These are phyloP conservation scores for Albatrellus sp. DNA, from an alignment of 1,284 basidiomycete genomes.

Conservation along the genomic window DNA sequence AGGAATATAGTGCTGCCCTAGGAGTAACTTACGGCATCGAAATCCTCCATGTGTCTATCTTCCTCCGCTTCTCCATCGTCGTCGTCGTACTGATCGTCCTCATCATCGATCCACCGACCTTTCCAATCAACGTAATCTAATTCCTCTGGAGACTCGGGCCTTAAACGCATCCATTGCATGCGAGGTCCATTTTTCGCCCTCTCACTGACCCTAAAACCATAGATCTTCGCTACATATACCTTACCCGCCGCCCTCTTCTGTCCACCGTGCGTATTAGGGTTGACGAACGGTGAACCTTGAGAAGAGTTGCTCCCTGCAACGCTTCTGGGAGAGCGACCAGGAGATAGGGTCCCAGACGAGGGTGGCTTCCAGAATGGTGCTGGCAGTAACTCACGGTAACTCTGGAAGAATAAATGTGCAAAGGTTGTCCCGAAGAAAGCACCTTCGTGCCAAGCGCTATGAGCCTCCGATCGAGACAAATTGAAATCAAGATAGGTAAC, in stretches of 20 bases:
- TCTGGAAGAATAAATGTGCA: constrained; percentile 94
- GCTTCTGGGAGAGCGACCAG: constrained; percentile 28
- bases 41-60: constrained; percentile 72
- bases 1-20: constrained; percentile 2
- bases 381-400: constrained; percentile 83
- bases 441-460: constrained; percentile 33
- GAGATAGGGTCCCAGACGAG: constrained; percentile 35
- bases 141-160: constrained; percentile 72
- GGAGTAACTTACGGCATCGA: constrained; percentile 50
- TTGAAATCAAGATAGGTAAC: constrained; percentile 1
- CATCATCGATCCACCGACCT: constrained; percentile 76
- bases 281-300: constrained; percentile 48
- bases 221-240: constrained; percentile 89
- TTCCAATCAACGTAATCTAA: constrained; percentile 80
- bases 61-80: constrained; percentile 47
- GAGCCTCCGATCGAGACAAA: not conserved
- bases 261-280: constrained; percentile 78
- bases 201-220: constrained; percentile 82
- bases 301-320: constrained; percentile 27
- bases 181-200: constrained; percentile 83
- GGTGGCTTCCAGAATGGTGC: constrained; percentile 75
- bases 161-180: constrained; percentile 90
- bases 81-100: constrained; percentile 44
- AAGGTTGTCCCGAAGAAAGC: constrained; percentile 99
- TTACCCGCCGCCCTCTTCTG: constrained; percentile 78